Conservation (phyloP, 2,329 filamentous ascomycete genomes). For the Xylariaceae sp. region DNA sequence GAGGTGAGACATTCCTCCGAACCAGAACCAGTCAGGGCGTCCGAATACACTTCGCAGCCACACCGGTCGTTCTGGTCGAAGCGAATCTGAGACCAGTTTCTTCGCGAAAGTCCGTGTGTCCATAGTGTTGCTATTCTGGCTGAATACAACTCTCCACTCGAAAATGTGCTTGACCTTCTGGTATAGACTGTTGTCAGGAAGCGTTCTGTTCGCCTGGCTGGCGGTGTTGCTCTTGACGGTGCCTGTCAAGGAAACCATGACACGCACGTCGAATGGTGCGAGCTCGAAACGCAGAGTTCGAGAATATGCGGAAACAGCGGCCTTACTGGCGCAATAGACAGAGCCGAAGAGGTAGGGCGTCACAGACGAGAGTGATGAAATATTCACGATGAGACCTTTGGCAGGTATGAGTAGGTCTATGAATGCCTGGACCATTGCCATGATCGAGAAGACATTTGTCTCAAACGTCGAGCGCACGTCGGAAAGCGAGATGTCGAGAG, state of each 20-base stretch:
- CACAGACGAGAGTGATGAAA: conserved; percentile 48
- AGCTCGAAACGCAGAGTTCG: conserved; percentile 52
- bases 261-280: conserved; percentile 50
- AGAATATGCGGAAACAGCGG: conserved; percentile 50
- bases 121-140: conserved; percentile 45
- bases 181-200: conserved; percentile 47
- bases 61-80: conserved; percentile 33
- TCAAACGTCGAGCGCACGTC: conserved; percentile 53
- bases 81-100: conserved; percentile 39
- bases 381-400: conserved; percentile 51
- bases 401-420: conserved; percentile 45
- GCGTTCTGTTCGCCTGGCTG: conserved; percentile 34
- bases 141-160: conserved; percentile 42
- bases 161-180: conserved; percentile 43
- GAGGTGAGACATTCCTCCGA: conserved; percentile 30
- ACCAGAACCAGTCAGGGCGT: conserved; percentile 41
- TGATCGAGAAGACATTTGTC: conserved; percentile 55
- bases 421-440: conserved; percentile 53
- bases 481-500: conserved; percentile 48
- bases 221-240: conserved; percentile 51
- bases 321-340: conserved; percentile 54
- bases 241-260: conserved; percentile 54
- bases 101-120: conserved; percentile 41
- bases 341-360: conserved; percentile 51
- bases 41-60: conserved; percentile 36